Conservation (phyloP, 139 green algal species). For the Auxenochlorella protothecoides region DNA sequence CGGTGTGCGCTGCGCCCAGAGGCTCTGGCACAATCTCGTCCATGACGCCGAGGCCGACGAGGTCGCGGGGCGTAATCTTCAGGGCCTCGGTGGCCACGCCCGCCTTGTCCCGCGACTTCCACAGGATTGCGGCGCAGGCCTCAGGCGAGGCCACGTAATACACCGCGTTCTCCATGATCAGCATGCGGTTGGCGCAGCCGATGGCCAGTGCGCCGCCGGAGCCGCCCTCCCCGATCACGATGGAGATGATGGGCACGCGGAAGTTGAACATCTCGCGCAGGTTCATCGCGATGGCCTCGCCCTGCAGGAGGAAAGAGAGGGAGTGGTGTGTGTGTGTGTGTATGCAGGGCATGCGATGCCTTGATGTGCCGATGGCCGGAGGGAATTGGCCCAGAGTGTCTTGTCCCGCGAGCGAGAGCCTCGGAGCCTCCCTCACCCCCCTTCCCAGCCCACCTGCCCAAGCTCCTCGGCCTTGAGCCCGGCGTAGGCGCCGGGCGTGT, state of each 20-base stretch:
- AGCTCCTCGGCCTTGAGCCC: slow-evolving; percentile 86
- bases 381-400: too few relatives aligned
- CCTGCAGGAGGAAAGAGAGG: slow-evolving; percentile 33
- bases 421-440: background rate
- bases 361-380: too few relatives aligned
- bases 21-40: slow-evolving; percentile 84
- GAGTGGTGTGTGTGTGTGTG: too few relatives aligned
- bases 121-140: slow-evolving; percentile 92
- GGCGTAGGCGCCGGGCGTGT: slow-evolving; percentile 91
- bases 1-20: slow-evolving; percentile 75
- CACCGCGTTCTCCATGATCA: slow-evolving; percentile 90
- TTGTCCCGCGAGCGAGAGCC: too few relatives aligned
- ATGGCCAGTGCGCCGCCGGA: slow-evolving; percentile 89
- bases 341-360: too few relatives aligned
- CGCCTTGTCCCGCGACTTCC: slow-evolving; percentile 80
- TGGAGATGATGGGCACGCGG: slow-evolving; percentile 80
- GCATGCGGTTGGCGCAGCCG: slow-evolving; percentile 74
- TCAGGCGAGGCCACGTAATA: slow-evolving; percentile 95
- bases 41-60: slow-evolving; percentile 77
- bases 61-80: slow-evolving; percentile 77
- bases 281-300: slow-evolving; percentile 93
- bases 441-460: slow-evolving; percentile 57
- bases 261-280: slow-evolving; percentile 96
- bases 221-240: slow-evolving; percentile 93
- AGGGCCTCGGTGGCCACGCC: slow-evolving; percentile 80